A percentile compares a stretch with the other conserved stretches of the same genome.
phyloP scores from a whole-genome alignment of 2,329 filamentous ascomycete genomes.

The Lachnellula suecica region DNA sequence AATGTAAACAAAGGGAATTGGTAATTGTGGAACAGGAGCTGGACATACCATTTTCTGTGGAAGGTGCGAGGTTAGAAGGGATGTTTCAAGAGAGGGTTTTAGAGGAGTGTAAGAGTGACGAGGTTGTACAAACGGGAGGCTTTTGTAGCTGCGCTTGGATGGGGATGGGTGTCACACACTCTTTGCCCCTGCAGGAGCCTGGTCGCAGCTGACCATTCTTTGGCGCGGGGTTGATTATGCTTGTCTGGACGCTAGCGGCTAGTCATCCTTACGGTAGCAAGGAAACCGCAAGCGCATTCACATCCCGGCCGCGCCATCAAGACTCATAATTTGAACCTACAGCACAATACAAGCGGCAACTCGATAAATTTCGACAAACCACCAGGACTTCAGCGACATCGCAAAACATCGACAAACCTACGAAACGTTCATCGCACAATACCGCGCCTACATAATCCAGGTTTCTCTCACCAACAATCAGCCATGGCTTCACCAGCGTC shows the following conservation, averaged over 20 bases:
- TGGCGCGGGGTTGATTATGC: not conserved
- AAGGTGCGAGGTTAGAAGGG: constrained; percentile 10
- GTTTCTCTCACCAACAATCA: not conserved
- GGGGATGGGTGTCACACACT: not conserved
- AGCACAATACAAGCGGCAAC: not conserved
- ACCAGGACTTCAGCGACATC: not conserved
- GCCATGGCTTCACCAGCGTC: constrained; percentile 59
- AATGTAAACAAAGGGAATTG: constrained; percentile 23
- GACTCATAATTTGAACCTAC: too few relatives aligned
- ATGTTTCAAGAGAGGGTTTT: not conserved
- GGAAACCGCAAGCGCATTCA: not conserved
- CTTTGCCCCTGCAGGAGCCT: not conserved
- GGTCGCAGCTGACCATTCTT: not conserved
- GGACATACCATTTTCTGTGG: constrained; percentile 26
- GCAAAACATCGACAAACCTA: not conserved
- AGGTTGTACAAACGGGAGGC: constrained; percentile 8
- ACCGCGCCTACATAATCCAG: not conserved
- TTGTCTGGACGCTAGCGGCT: not conserved
- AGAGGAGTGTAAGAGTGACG: constrained; percentile 9
- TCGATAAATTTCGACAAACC: not conserved
- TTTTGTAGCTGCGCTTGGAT: not conserved
- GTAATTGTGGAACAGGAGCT: too few relatives aligned
- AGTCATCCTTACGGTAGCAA: not conserved
- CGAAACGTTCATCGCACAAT: not conserved
- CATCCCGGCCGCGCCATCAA: too few relatives aligned